A percentile compares a stretch with the other conserved stretches of the same genome.
Evolutionary conservation across 768 basidiomycete species (phyloP).

Genomic region (Zangia roseola): DNA sequence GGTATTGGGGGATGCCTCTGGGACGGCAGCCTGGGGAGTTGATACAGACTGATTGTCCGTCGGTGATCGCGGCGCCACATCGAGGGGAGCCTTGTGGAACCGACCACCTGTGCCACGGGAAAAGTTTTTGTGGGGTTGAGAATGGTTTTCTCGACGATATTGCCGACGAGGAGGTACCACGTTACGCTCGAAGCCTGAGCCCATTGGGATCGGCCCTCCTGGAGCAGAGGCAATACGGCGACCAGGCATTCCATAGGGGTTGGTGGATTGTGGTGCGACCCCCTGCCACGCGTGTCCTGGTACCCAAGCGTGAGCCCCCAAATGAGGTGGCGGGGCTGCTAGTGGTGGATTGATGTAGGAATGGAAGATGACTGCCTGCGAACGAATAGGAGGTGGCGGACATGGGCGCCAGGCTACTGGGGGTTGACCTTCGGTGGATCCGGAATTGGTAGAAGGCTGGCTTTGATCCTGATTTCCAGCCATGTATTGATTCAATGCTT

Average conservation of each 20-base stretch:
- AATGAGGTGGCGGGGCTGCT: slow-evolving; percentile 15
- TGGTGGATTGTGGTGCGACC: slow-evolving; percentile 15
- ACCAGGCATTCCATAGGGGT: slow-evolving; percentile 13
- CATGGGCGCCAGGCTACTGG: slow-evolving; percentile 35
- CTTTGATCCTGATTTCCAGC: slow-evolving; percentile 38
- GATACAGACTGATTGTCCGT: slow-evolving; percentile 11
- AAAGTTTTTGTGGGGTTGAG: slow-evolving; percentile 26
- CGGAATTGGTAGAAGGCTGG: slow-evolving; percentile 15
- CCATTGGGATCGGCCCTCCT: slow-evolving; percentile 13
- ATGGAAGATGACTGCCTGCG: slow-evolving; percentile 32
- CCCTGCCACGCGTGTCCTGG: slow-evolving; percentile 26
- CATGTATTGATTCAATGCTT: slow-evolving; percentile 71
- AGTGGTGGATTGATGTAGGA: slow-evolving; percentile 27
- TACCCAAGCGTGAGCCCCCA: slow-evolving; percentile 25
- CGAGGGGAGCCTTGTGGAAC: slow-evolving; percentile 16
- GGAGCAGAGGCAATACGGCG: slow-evolving; percentile 15
- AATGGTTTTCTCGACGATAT: slow-evolving; percentile 31
- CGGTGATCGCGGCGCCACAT: slow-evolving; percentile 18
- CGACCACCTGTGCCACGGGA: slow-evolving; percentile 21
- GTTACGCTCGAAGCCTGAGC: slow-evolving; percentile 23
- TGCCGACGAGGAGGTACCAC: slow-evolving; percentile 29
- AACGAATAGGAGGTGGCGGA: slow-evolving; percentile 31
- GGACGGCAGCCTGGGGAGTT: slow-evolving; percentile 5
- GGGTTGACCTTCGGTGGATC: slow-evolving; percentile 29
- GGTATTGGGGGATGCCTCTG: slow-evolving; percentile 13